Conservation (phyloP, 2,329 filamentous ascomycete species). For the Sporothrix protearum region DNA sequence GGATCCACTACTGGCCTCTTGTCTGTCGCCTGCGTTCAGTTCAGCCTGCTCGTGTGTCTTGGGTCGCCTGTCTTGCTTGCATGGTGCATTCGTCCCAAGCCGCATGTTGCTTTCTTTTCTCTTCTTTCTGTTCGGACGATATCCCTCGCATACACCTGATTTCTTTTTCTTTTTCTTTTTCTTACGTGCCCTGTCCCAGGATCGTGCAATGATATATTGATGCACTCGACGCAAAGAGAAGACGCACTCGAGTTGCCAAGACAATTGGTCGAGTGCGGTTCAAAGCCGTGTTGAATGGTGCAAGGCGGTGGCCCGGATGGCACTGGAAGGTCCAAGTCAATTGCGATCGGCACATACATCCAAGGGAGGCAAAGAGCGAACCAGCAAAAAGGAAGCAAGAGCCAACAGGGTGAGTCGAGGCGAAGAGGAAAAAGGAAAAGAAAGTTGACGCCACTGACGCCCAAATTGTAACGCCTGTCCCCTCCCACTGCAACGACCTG, state of each 20-base stretch:
- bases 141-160: not conserved
- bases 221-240: not conserved
- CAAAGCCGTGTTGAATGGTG: not conserved
- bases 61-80: not conserved
- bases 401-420: not conserved
- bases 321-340: not conserved
- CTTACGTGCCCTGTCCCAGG: not conserved
- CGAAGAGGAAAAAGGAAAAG: not conserved
- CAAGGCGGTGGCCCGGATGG: not conserved
- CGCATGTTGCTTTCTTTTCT: no score
- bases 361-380: not conserved
- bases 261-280: not conserved
- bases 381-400: not conserved
- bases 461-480: not conserved
- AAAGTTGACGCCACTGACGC: not conserved
- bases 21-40: not conserved
- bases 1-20: not conserved
- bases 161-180: not conserved
- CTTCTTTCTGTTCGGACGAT: not conserved
- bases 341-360: slow-evolving; percentile 17
- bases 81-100: not conserved
- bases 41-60: slow-evolving; percentile 9
- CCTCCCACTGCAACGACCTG: no score
- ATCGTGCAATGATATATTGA: not conserved
- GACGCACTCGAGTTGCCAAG: not conserved